Conservation (phyloP, 106 monocot genomes). For the Iris macrosiphon region DNA sequence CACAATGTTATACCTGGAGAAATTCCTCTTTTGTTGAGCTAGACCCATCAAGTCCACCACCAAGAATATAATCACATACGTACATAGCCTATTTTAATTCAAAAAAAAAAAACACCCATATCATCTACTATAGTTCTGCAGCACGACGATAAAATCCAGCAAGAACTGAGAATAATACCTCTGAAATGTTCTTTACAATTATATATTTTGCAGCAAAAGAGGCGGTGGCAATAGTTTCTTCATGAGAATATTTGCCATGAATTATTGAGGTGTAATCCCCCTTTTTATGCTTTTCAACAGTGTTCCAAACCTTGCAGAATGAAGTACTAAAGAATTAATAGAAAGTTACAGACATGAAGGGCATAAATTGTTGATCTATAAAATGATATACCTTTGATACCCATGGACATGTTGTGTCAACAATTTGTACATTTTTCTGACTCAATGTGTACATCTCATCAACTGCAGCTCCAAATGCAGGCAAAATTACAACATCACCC, state of each 20-base stretch:
- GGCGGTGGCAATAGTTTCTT: conserved; percentile 93
- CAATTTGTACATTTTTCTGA: conserved; percentile 88
- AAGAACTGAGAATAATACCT: conserved; percentile 65
- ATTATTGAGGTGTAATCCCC: conserved; percentile 93
- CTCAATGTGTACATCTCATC: conserved; percentile 90
- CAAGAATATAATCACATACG: conserved; percentile 96
- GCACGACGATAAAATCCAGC: neutral
- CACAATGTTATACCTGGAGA: conserved; percentile 45
- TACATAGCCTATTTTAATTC: conserved; percentile 61
- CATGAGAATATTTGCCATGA: conserved; percentile 92
- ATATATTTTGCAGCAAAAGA: conserved; percentile 93
- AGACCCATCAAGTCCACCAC: conserved; percentile 86
- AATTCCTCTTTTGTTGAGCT: conserved; percentile 88
- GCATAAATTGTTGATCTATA: neutral
- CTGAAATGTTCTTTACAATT: conserved; percentile 83
- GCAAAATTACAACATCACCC: conserved; percentile 86
- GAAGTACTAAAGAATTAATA: neutral
- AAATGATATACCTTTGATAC: conserved; percentile 74
- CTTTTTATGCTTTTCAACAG: conserved; percentile 97
- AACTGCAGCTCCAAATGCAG: conserved; percentile 94
- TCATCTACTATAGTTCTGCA: too few relatives aligned
- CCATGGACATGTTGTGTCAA: conserved; percentile 99
- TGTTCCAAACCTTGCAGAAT: conserved; percentile 81
- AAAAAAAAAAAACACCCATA: too few relatives aligned
- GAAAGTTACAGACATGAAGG: neutral